phyloP scores from a whole-genome alignment of 345 rosid species.

The Durio zibethinus region DNA sequence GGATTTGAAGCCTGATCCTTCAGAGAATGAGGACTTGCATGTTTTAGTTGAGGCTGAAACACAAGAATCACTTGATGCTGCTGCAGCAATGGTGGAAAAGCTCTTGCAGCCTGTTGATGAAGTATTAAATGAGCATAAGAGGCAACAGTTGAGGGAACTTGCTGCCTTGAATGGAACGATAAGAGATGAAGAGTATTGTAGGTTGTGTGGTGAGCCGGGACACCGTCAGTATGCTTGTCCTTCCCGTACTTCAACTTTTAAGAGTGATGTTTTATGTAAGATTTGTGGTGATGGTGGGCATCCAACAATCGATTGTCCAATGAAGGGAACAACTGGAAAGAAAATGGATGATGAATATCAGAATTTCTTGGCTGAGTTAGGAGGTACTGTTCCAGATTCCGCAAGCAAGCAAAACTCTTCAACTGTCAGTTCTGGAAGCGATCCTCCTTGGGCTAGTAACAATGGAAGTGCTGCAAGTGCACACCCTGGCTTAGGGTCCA shows the following conservation, averaged over 20 bases:
- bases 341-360: constrained; percentile 99
- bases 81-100: constrained; percentile 98
- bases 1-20: constrained; percentile 86
- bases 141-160: constrained; percentile 96
- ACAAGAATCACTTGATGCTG: constrained; percentile 83
- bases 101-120: constrained; percentile 96
- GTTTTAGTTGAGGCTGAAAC: constrained; percentile 97
- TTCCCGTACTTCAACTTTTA: constrained; percentile 84
- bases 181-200: constrained; percentile 93
- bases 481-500: constrained; percentile 85
- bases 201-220: constrained; percentile 93
- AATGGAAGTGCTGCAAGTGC: constrained; percentile 51
- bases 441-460: constrained; percentile 90
- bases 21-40: constrained; percentile 97
- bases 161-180: constrained; percentile 97
- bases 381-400: constrained; percentile 89
- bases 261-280: constrained; percentile 96
- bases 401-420: constrained; percentile 61
- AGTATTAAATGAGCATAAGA: constrained; percentile 93
- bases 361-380: constrained; percentile 90
- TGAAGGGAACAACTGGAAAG: constrained; percentile 90
- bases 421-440: constrained; percentile 60
- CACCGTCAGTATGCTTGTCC: constrained; percentile 91
- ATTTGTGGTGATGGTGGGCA: constrained; percentile 99
- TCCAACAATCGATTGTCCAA: constrained; percentile 96